These are phyloP conservation scores for Entomophthora muscae DNA, from an alignment of 371 early-diverging fungal genomes.

Conservation along the genomic window DNA sequence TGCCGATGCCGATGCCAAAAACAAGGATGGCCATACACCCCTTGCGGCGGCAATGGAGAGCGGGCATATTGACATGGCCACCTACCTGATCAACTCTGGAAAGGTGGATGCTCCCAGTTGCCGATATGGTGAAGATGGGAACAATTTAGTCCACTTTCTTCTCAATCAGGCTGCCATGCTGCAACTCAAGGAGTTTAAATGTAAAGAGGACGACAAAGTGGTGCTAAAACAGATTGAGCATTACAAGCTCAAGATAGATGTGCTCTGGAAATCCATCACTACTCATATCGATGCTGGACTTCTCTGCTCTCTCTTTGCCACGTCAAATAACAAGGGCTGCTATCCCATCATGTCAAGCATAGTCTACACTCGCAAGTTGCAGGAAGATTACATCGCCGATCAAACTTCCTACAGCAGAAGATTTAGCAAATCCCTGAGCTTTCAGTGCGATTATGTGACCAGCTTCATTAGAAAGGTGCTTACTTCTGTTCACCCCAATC, in stretches of 20 bases:
- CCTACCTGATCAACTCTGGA: slow-evolving; percentile 16
- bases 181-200: slow-evolving; percentile 9
- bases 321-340: slow-evolving; percentile 14
- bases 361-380: slow-evolving; percentile 9
- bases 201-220: background rate
- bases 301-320: background rate
- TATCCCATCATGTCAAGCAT: slow-evolving; percentile 15
- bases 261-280: background rate
- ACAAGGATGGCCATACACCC: slow-evolving; percentile 21
- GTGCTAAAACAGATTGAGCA: background rate
- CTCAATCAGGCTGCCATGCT: slow-evolving; percentile 7
- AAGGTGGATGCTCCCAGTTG: slow-evolving; percentile 15
- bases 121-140: slow-evolving; percentile 13
- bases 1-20: slow-evolving; percentile 15
- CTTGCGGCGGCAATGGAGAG: slow-evolving; percentile 19
- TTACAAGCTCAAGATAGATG: background rate
- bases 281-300: background rate
- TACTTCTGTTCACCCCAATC: slow-evolving; percentile 11
- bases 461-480: slow-evolving; percentile 13
- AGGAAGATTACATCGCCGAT: slow-evolving; percentile 10
- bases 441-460: slow-evolving; percentile 2
- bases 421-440: background rate
- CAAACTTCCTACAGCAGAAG: background rate
- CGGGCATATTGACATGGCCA: slow-evolving; percentile 15
- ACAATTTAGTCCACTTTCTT: slow-evolving; percentile 22